Conservation (phyloP, 257 asterid species). For the Striga asiatica region DNA sequence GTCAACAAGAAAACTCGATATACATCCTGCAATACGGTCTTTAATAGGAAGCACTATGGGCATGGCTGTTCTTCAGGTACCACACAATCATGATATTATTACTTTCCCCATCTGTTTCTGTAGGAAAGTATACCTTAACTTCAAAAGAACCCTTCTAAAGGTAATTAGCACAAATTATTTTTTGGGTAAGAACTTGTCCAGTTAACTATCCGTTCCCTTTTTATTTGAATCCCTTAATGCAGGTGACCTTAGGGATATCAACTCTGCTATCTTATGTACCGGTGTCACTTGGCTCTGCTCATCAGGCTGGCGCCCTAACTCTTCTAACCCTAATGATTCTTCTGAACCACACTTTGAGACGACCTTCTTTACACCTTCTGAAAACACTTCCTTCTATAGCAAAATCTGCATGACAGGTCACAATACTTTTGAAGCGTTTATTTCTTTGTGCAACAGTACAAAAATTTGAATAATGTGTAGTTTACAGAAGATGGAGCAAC, state of each 20-base stretch:
- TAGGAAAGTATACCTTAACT: not conserved
- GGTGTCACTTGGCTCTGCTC: slow-evolving; percentile 76
- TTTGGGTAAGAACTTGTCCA: too few species aligned
- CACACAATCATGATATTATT: too few species aligned
- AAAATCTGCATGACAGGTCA: slow-evolving; percentile 35
- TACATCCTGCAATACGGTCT: slow-evolving; percentile 72
- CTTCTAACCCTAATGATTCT: slow-evolving; percentile 67
- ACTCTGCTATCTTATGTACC: slow-evolving; percentile 79
- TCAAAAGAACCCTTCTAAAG: not conserved
- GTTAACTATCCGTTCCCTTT: not conserved
- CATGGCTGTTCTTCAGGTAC: slow-evolving; percentile 90
- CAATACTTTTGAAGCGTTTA: too few species aligned
- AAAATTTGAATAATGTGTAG: too few species aligned
- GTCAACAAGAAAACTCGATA: slow-evolving; percentile 55
- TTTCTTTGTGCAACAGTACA: too few species aligned
- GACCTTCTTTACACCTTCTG: slow-evolving; percentile 66
- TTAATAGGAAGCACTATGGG: slow-evolving; percentile 68
- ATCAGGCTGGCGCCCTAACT: slow-evolving; percentile 96
- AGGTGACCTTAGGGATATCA: slow-evolving; percentile 79
- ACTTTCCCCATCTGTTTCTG: not conserved
- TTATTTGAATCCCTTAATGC: slow-evolving; percentile 10
- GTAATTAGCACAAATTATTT: not conserved
- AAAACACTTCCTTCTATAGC: slow-evolving; percentile 56
- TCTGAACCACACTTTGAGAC: slow-evolving; percentile 82
- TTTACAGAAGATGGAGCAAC: too few species aligned